Conservation (phyloP, 1,284 basidiomycete genomes). For the Irpex sp. region DNA sequence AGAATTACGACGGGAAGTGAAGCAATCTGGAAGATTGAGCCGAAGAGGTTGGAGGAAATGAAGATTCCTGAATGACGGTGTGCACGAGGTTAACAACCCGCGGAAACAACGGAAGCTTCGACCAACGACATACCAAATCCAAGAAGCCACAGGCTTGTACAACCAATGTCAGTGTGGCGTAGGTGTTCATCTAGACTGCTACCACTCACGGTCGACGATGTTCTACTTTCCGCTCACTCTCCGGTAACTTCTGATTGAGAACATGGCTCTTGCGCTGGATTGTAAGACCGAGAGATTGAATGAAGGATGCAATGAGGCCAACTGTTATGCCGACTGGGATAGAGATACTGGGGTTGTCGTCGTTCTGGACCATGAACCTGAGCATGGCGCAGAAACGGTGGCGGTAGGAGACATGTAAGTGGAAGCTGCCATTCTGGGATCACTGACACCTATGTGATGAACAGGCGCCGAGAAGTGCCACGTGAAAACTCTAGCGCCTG, state of each 20-base stretch:
- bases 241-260: constrained; percentile 73
- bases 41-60: constrained; percentile 86
- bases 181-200: constrained; percentile 5
- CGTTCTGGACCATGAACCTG: constrained; percentile 20
- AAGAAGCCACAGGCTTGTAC: constrained; percentile 72
- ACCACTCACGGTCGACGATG: constrained; percentile 72
- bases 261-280: constrained; percentile 96
- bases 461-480: not conserved
- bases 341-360: constrained; percentile 33
- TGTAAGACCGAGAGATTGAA: constrained; percentile 90
- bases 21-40: constrained; percentile 94
- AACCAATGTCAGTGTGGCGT: too few species aligned
- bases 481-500: not conserved
- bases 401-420: constrained; percentile 8
- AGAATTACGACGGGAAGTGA: constrained; percentile 92
- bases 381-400: constrained; percentile 2
- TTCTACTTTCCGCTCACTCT: constrained; percentile 62
- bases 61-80: constrained; percentile 50
- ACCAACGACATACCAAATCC: constrained; percentile 58
- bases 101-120: not conserved
- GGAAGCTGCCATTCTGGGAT: constrained; percentile 5
- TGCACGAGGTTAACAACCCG: constrained; percentile 9
- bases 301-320: constrained; percentile 84
- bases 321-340: constrained; percentile 60
- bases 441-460: not conserved